A percentile compares a stretch with the other conserved stretches of the same genome.
Conservation (phyloP, 2,329 filamentous ascomycete species). For the Amauroascus niger region DNA sequence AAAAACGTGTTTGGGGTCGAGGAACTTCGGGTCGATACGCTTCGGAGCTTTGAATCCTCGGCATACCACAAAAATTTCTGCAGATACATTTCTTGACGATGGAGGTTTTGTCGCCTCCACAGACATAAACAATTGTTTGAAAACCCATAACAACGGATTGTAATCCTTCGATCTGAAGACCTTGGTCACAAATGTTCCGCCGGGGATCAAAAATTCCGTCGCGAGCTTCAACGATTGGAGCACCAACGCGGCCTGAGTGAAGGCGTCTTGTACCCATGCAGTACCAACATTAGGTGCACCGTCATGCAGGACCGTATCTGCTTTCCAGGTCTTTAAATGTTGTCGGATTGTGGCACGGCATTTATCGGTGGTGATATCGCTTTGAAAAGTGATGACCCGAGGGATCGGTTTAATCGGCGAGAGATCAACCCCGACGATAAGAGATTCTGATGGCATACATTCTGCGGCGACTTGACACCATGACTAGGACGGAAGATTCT, state of each 20-base stretch:
- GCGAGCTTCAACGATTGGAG: constrained; percentile 86
- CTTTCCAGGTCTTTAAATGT: constrained; percentile 93
- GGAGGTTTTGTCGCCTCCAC: constrained; percentile 97
- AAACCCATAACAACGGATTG: constrained; percentile 90
- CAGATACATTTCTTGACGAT: constrained; percentile 88
- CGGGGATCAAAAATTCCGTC: constrained; percentile 81
- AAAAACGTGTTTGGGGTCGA: constrained; percentile 83
- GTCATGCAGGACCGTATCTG: constrained; percentile 89
- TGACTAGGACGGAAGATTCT: constrained; percentile 44
- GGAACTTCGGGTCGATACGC: constrained; percentile 79
- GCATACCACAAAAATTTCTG: constrained; percentile 97
- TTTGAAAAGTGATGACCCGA: constrained; percentile 87
- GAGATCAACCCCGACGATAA: constrained; percentile 92
- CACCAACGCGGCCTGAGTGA: constrained; percentile 89
- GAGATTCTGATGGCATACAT: constrained; percentile 78
- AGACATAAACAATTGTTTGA: constrained; percentile 90
- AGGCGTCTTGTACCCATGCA: constrained; percentile 96
- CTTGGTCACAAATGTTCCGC: constrained; percentile 92
- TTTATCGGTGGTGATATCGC: constrained; percentile 95
- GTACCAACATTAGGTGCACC: constrained; percentile 97
- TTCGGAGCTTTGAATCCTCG: constrained; percentile 92
- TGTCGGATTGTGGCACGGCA: constrained; percentile 80
- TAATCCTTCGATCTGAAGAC: constrained; percentile 97
- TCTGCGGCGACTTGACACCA: constrained; percentile 97
- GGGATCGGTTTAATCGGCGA: constrained; percentile 93